Evolutionary conservation across 2,329 filamentous ascomycete genomes (phyloP).

Genomic region (Claviceps sp.): DNA sequence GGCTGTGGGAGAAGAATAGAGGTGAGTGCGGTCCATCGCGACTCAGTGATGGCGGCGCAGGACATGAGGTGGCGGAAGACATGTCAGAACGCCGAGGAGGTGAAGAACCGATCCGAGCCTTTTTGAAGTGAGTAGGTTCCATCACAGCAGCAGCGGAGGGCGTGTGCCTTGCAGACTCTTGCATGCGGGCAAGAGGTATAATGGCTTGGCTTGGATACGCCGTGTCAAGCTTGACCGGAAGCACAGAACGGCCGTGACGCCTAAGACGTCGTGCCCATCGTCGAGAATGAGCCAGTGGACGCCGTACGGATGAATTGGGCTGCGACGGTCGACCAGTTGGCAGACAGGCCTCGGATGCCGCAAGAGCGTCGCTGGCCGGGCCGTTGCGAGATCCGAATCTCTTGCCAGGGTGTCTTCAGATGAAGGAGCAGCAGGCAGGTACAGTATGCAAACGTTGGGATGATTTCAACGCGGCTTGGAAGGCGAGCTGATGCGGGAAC

Average conservation of each 20-base stretch:
- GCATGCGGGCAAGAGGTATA: slow-evolving; percentile 4
- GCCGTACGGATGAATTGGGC: slow-evolving; percentile 6
- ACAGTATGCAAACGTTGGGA: slow-evolving; percentile 4
- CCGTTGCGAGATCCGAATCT: neutral
- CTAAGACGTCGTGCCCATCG: slow-evolving; percentile 10
- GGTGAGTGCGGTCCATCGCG: slow-evolving; percentile 32
- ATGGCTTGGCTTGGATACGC: too few relatives aligned
- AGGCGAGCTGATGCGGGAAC: neutral
- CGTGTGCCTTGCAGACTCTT: slow-evolving; percentile 11
- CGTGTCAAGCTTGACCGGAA: neutral
- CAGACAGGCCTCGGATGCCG: slow-evolving; percentile 1
- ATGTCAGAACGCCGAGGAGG: slow-evolving; percentile 33
- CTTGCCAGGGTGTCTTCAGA: neutral
- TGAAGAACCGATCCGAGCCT: slow-evolving; percentile 31
- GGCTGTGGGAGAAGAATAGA: slow-evolving; percentile 37
- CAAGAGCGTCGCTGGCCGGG: slow-evolving; percentile 2
- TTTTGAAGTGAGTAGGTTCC: slow-evolving; percentile 29
- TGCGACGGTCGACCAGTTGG: neutral
- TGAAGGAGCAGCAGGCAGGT: slow-evolving; percentile 4
- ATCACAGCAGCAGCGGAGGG: slow-evolving; percentile 14
- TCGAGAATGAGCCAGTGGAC: slow-evolving; percentile 2
- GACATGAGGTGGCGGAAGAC: slow-evolving; percentile 15
- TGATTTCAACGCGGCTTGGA: slow-evolving; percentile 1
- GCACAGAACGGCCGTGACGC: slow-evolving; percentile 6
- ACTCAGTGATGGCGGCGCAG: slow-evolving; percentile 7